phyloP scores from a whole-genome alignment of 2,329 filamentous ascomycete species.

The Arthrinium phaeospermum region DNA sequence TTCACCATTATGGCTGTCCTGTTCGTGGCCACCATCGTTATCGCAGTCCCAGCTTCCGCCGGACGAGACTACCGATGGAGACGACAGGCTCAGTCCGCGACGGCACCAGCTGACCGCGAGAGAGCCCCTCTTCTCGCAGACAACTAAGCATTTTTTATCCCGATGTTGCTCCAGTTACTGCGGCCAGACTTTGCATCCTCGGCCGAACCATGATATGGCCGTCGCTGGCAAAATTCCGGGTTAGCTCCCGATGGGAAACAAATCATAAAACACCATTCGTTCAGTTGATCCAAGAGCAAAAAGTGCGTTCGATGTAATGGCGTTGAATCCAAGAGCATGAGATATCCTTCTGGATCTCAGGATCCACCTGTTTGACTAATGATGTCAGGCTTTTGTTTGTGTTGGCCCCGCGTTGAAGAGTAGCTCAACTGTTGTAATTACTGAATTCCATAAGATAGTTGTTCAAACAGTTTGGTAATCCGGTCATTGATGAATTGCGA shows the following conservation, averaged over 20 bases:
- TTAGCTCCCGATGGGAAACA: background rate
- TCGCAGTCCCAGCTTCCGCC: constrained; percentile 69
- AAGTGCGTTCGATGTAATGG: background rate
- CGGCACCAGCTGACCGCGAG: constrained; percentile 54
- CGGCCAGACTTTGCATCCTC: background rate
- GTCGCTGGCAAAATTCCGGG: background rate
- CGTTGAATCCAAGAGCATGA: background rate
- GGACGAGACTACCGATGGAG: constrained; percentile 62
- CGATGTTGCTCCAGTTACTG: background rate
- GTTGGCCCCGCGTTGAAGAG: background rate
- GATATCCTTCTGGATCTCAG: background rate
- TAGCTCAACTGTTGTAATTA: background rate
- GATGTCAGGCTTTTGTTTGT: background rate
- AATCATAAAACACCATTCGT: background rate
- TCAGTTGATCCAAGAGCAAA: background rate
- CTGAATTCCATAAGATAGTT: background rate
- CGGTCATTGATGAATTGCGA: background rate
- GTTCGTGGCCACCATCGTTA: constrained; percentile 69
- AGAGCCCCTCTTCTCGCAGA: constrained; percentile 67
- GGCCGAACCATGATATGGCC: background rate
- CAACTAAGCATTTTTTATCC: constrained; percentile 32
- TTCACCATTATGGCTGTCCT: constrained; percentile 81
- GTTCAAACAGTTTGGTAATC: background rate
- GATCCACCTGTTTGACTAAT: background rate
- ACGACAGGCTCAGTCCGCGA: constrained; percentile 45